Conservation (phyloP, 805 yeast species). For the Suhomyces vadensis region DNA sequence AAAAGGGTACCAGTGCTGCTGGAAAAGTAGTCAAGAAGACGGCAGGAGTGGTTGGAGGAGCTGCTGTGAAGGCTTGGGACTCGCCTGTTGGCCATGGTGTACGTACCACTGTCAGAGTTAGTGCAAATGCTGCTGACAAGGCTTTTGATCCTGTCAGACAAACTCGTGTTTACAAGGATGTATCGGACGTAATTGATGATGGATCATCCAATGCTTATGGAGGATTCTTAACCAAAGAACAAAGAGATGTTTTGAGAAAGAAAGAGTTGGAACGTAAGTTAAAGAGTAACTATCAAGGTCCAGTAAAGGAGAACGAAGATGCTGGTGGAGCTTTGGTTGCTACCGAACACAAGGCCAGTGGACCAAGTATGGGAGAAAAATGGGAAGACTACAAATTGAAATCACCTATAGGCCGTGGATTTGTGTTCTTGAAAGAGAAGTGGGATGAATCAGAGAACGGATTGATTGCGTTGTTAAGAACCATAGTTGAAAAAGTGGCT, state of each 20-base stretch:
- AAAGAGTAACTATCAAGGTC: constrained; percentile 60
- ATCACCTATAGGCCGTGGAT: constrained; percentile 65
- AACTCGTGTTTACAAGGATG: constrained; percentile 86
- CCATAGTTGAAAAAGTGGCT: constrained; percentile 74
- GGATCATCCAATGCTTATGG: constrained; percentile 90
- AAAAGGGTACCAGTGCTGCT: constrained; percentile 65
- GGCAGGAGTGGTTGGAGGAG: constrained; percentile 90
- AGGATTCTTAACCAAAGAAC: constrained; percentile 83
- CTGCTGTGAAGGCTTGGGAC: constrained; percentile 93
- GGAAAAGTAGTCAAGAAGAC: constrained; percentile 79
- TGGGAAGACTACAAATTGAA: constrained; percentile 67
- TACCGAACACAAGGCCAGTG: constrained; percentile 76
- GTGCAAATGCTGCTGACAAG: constrained; percentile 86
- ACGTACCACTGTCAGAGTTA: constrained; percentile 75
- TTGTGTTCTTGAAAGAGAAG: constrained; percentile 61
- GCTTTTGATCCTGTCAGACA: constrained; percentile 91
- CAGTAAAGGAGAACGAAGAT: constrained; percentile 73
- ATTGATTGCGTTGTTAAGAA: constrained; percentile 75
- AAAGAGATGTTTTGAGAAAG: constrained; percentile 67
- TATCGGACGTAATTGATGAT: constrained; percentile 85
- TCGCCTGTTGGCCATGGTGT: constrained; percentile 89
- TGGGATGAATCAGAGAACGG: constrained; percentile 97
- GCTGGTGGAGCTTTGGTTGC: constrained; percentile 84
- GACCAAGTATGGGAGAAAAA: constrained; percentile 63
- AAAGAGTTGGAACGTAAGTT: constrained; percentile 53